Percentiles rank a stretch among this genome's conserved stretches.
These are phyloP conservation scores for Sequoiadendron giganteum DNA, from an alignment of 75 land plant genomes.

Conservation along the genomic window DNA sequence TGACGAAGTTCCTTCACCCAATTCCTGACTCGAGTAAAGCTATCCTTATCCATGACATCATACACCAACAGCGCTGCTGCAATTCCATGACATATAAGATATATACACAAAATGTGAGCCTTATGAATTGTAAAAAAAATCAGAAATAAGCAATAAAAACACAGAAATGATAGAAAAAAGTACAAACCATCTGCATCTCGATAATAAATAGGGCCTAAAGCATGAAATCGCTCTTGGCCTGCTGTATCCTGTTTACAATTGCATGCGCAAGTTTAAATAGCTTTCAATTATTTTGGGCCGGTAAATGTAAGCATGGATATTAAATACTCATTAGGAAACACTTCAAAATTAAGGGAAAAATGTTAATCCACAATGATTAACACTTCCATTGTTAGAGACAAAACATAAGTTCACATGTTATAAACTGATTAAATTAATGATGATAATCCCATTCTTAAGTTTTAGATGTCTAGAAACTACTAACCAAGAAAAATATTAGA, in stretches of 20 bases:
- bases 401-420: background rate
- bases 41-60: constrained; percentile 54
- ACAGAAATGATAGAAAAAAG: background rate
- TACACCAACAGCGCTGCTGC: constrained; percentile 55
- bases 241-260: constrained; percentile 43
- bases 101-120: background rate
- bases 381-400: background rate
- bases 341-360: background rate
- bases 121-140: background rate
- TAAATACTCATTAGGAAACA: constrained; percentile 1
- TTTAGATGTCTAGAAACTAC: background rate
- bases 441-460: background rate
- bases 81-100: constrained; percentile 5
- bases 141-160: background rate
- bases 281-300: background rate
- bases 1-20: constrained; percentile 63
- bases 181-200: constrained; percentile 56
- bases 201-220: constrained; percentile 58
- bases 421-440: background rate
- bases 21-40: constrained; percentile 46
- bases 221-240: constrained; percentile 62
- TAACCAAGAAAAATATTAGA: background rate
- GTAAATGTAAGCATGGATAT: background rate
- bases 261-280: background rate
- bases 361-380: background rate